These are phyloP conservation scores for Diaporthe velutina DNA, from an alignment of 2,329 filamentous ascomycete species.

Conservation along the genomic window DNA sequence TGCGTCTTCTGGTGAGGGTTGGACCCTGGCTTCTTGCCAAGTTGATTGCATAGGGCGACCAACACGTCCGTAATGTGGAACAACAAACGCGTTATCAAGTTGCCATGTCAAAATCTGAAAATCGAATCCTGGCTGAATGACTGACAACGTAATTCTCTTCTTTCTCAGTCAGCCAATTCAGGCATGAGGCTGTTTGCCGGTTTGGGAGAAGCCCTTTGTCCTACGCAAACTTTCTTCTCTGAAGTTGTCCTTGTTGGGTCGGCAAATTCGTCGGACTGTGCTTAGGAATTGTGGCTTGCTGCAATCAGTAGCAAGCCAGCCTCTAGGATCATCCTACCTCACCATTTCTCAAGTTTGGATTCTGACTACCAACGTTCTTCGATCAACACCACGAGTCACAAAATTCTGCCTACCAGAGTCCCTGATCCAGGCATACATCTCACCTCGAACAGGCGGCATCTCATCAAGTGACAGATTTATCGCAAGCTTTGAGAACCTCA, in stretches of 20 bases:
- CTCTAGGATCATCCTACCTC: neutral
- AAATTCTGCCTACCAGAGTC: no score
- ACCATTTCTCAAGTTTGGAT: no score
- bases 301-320: neutral
- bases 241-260: neutral
- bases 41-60: neutral
- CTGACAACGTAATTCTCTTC: no score
- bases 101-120: neutral
- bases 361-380: no score
- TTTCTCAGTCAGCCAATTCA: neutral
- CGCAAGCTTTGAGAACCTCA: neutral
- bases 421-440: neutral
- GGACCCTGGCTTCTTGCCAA: no score
- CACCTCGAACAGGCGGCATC: neutral
- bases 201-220: slow-evolving; percentile 3
- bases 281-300: neutral
- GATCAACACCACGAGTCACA: neutral
- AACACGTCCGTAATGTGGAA: neutral
- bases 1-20: no score
- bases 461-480: no score
- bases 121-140: neutral
- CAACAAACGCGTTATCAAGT: neutral
- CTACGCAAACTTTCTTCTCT: no score
- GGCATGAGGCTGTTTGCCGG: neutral
- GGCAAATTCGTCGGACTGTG: no score